A percentile compares a stretch with the other conserved stretches of the same genome.
These are phyloP conservation scores for Trichophaea hybrida DNA, from an alignment of 2,329 filamentous ascomycete genomes.

Conservation along the genomic window DNA sequence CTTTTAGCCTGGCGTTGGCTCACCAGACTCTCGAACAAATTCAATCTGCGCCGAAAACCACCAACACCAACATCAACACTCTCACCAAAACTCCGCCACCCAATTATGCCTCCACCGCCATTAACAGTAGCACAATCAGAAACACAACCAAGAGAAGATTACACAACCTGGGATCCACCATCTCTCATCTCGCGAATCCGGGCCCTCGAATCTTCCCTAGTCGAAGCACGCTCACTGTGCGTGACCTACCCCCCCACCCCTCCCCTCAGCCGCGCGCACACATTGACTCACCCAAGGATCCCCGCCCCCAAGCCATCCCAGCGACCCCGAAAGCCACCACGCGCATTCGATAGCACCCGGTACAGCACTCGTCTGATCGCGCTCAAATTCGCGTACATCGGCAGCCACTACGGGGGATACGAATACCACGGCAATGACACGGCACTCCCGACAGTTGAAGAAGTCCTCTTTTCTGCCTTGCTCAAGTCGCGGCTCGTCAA, in stretches of 20 bases:
- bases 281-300: background rate
- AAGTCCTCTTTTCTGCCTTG: conserved; percentile 84
- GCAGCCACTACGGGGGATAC: conserved; percentile 81
- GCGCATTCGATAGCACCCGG: conserved; percentile 57
- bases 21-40: background rate
- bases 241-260: background rate
- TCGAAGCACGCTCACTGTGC: background rate
- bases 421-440: conserved; percentile 68
- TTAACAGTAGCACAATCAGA: background rate
- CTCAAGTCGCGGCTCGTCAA: conserved; percentile 70
- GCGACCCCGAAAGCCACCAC: background rate
- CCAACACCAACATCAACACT: background rate
- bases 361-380: conserved; percentile 77
- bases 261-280: background rate
- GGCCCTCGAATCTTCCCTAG: conserved; percentile 1
- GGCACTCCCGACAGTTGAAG: conserved; percentile 69
- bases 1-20: background rate
- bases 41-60: background rate
- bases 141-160: background rate
- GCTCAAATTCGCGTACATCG: conserved; percentile 85
- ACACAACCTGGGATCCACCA: background rate
- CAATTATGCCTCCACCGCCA: background rate
- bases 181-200: conserved; percentile 1
- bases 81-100: background rate
- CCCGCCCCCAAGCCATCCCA: background rate